Base-by-base conservation (phyloP, 257 asterid genomes). In the Coffea canephora region DNA sequence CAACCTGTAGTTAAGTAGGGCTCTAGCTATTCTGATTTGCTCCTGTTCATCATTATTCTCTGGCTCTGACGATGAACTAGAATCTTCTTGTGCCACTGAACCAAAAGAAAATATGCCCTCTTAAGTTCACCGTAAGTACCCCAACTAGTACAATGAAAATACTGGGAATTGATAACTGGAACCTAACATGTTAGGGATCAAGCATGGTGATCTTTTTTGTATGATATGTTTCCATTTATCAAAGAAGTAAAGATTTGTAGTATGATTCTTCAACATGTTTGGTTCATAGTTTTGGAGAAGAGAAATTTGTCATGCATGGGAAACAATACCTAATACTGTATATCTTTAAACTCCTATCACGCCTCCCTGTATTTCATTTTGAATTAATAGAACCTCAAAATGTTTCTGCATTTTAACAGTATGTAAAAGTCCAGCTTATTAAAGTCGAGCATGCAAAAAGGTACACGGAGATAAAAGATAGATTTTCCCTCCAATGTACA, bases 21-120 rank as follows among this genome's bases (percentile, higher is more conserved):
- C 96, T 81, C 96, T 84, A 1, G 96, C 97, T 69, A 93, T 86
- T 78, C 88, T 89, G 74, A 91, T 89, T 79, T 91, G 96, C 69
- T 93, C 98, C 43, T 89, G 96, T 78, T 93, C 98, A 6, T 91
- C 98, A 19, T 82, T 92, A 77, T 82, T 86, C 74, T 88, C 94
- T 5, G 82, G 88, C 73, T 89, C 94, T 10, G 81, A 43, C 14
- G 96, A 86, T 69, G 87, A 86, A 77, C 86, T 82, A 5, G 86
- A 87, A 66, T 90, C 96, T 86, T 89, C 88, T 76, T 87, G 92
- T 52, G 91, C 94, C 90, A 91, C 96, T 93, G 90, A 80, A 73
- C 34, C 76, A 73, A 61, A 77, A 14, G 16, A 77, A 61, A 77
- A 54, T 52, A 27, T 14, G 14, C 14, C 0, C 65, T 16, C 54